phyloP scores from a whole-genome alignment of 2,329 filamentous ascomycete species.

The Rutstroemia sp. region DNA sequence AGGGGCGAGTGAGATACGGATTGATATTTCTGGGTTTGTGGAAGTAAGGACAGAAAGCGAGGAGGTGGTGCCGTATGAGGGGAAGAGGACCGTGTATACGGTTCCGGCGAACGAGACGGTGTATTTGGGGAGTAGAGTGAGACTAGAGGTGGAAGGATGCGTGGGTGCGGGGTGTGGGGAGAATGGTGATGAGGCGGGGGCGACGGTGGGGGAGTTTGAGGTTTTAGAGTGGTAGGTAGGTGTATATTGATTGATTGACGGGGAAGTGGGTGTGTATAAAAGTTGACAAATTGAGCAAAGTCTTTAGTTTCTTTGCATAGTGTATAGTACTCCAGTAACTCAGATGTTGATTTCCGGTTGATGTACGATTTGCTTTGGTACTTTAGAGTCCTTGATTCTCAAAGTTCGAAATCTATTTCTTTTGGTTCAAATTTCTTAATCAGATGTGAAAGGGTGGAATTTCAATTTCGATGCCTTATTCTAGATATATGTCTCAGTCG shows the following conservation, averaged over 20 bases:
- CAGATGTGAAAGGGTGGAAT: too few relatives aligned
- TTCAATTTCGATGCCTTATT: too few relatives aligned
- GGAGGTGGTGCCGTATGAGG: constrained; percentile 10
- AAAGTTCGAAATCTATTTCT: too few relatives aligned
- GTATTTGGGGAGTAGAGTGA: constrained; percentile 16
- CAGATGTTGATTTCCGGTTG: too few relatives aligned
- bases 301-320: too few relatives aligned
- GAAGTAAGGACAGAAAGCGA: background rate
- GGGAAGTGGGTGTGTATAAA: background rate
- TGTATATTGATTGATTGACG: too few relatives aligned
- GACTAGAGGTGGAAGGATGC: constrained; percentile 38
- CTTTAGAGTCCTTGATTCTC: too few relatives aligned
- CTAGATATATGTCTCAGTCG: too few relatives aligned
- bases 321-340: too few relatives aligned
- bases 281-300: too few relatives aligned
- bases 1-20: background rate
- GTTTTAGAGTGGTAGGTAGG: constrained; percentile 20
- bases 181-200: constrained; percentile 30
- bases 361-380: too few relatives aligned
- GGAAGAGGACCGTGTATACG: constrained; percentile 12
- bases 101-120: constrained; percentile 10
- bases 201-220: constrained; percentile 44
- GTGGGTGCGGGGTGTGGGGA: constrained; percentile 18
- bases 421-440: too few relatives aligned
- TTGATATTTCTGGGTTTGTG: background rate